Evolutionary conservation across 1,284 basidiomycete genomes (phyloP).

Genomic region (Abortiporus biennis): DNA sequence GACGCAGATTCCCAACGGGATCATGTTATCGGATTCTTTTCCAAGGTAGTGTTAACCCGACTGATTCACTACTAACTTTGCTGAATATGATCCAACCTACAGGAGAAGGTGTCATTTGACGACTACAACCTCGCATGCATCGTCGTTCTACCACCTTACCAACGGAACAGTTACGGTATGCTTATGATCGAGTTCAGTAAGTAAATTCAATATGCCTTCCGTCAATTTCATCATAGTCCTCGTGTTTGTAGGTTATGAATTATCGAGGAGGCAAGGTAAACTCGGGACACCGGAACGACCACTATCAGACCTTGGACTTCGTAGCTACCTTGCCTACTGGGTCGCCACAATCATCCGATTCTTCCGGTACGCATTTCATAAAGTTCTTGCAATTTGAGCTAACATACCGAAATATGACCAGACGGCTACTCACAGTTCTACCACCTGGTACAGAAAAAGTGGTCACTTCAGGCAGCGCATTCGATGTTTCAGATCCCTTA

Average conservation of each 20-base stretch:
- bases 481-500: slow-evolving; percentile 12
- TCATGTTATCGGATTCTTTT: slow-evolving; percentile 92
- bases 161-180: slow-evolving; percentile 88
- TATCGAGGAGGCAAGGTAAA: slow-evolving; percentile 73
- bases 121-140: slow-evolving; percentile 98
- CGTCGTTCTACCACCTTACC: slow-evolving; percentile 91
- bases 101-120: slow-evolving; percentile 96
- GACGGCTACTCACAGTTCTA: slow-evolving; percentile 52
- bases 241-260: slow-evolving; percentile 70
- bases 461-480: slow-evolving; percentile 29
- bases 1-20: slow-evolving; percentile 74
- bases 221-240: neutral
- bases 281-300: slow-evolving; percentile 94
- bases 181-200: slow-evolving; percentile 97
- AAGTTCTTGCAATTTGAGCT: too few species aligned
- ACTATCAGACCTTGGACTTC: slow-evolving; percentile 86
- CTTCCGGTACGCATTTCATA: slow-evolving; percentile 51
- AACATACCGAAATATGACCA: too few species aligned
- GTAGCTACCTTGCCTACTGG: slow-evolving; percentile 93
- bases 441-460: slow-evolving; percentile 43
- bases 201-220: slow-evolving; percentile 18
- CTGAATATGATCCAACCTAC: slow-evolving; percentile 8
- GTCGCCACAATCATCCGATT: slow-evolving; percentile 79
- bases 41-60: slow-evolving; percentile 68
- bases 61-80: neutral